phyloP scores from a whole-genome alignment of 1,284 basidiomycete species.

The Moesziomyces antarcticus region DNA sequence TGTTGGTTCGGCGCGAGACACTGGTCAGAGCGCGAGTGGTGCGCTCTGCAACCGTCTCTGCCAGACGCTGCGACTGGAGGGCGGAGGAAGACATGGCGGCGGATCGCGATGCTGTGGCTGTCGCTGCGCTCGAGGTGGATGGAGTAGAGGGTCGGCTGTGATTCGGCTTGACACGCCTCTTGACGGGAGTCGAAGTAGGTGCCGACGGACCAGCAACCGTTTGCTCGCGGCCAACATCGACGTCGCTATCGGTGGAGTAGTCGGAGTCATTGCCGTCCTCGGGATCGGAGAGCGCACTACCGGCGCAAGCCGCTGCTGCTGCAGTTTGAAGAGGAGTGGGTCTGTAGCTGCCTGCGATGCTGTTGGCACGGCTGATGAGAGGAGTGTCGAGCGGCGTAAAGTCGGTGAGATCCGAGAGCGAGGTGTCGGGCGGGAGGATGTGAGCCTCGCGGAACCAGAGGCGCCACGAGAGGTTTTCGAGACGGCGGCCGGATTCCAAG shows the following conservation, averaged over 20 bases:
- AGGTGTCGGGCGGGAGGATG: constrained; percentile 55
- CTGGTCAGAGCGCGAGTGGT: constrained; percentile 24
- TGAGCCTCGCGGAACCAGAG: constrained; percentile 78
- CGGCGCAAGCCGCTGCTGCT: constrained; percentile 13
- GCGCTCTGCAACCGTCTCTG: constrained; percentile 34
- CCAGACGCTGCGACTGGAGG: constrained; percentile 11
- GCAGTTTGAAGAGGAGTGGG: constrained; percentile 20
- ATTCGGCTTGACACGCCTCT: constrained; percentile 23
- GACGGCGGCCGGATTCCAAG: constrained; percentile 78
- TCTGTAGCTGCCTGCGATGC: constrained; percentile 47
- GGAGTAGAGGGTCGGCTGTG: constrained; percentile 15
- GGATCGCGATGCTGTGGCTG: constrained; percentile 8
- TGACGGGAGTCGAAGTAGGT: constrained; percentile 22
- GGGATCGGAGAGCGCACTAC: constrained; percentile 43
- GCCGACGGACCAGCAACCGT: constrained; percentile 17
- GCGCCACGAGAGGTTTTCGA: constrained; percentile 87
- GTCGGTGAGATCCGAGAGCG: constrained; percentile 54
- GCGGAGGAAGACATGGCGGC: constrained; percentile 11
- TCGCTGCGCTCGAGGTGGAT: constrained; percentile 14
- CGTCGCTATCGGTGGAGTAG: constrained; percentile 36
- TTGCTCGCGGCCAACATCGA: neutral
- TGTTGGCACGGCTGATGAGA: constrained; percentile 50
- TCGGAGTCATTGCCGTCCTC: constrained; percentile 46
- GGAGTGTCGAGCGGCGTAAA: constrained; percentile 54
- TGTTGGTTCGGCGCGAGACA: constrained; percentile 30